Evolutionary conservation across 169 alveolate species (phyloP), one percentile per base, ranked within the genome.

Genomic region (Cryptosporidium sp.): DNA sequence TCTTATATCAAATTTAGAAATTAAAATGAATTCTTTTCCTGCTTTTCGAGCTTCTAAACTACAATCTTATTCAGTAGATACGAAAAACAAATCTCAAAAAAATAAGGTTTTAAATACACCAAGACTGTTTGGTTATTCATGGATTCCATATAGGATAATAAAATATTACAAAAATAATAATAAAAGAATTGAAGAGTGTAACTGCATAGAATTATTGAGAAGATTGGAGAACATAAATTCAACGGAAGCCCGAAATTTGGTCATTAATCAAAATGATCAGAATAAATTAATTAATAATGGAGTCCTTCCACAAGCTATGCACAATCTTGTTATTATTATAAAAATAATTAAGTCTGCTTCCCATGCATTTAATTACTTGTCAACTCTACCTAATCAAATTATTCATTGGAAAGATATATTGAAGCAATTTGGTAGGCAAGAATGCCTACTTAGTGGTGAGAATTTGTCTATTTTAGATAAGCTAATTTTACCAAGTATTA

Each of bases 111-210:
- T 16, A 23, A 41, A 31, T 12, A 2, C 12, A 3, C 71, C 70
- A 31, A 41, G 21, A 14, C 8, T 73, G 18, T 55, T 73, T 21
- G 86, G 86, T 2, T 73, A 73, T 33, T 73, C 86, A 18, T 73
- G 86, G 86, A 55, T 73, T 31, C 86, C 86, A 31, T 37, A 59
- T 55, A 73, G 86, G 52, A 29, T 73, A 73, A 37, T 39, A 21
- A 73, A 55, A 33, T 52, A 73, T 21, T 73, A 51, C 48, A n/a
- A 26, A 12, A 50, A 73, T n/a, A n/a, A 10, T 39, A 48, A 26
- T 5, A 50, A 29, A n/a, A 73, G 10, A 9, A 37, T 73, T 10
- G 70, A 73, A 58, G 51, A 73, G 3, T 23, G 0, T 2, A 52
- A 33, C 55, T 52, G 69, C 10, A 26, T 33, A 9, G 31, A 26